Percentiles rank a stretch among this genome's conserved stretches.
Conservation (phyloP, 768 basidiomycete species). For the Polyporus arcularius region DNA sequence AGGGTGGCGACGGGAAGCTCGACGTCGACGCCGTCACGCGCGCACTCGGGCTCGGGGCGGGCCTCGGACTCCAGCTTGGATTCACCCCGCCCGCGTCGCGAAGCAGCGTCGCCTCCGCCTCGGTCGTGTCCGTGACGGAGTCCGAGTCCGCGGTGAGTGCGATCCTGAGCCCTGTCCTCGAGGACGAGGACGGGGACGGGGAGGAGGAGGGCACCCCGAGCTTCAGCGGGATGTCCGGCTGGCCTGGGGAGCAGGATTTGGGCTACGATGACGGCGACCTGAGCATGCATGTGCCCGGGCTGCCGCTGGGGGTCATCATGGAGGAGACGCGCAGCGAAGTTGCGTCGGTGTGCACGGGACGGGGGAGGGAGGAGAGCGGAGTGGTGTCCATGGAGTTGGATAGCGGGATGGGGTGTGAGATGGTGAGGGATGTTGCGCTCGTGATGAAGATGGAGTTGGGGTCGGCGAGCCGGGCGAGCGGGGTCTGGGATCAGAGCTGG, state of each 20-base stretch:
- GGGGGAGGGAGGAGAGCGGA: background rate
- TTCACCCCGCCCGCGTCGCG: background rate
- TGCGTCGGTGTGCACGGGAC: background rate
- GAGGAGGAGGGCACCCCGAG: background rate
- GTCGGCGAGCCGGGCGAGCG: background rate
- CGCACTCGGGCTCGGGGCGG: slow-evolving; percentile 25
- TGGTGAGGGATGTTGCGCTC: background rate
- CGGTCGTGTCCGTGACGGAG: background rate
- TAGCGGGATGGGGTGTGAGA: background rate
- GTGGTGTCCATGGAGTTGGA: background rate
- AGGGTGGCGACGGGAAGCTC: slow-evolving; percentile 23
- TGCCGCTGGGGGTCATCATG: slow-evolving; percentile 27
- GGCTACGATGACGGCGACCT: background rate
- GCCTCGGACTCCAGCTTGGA: background rate
- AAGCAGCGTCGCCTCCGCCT: slow-evolving; percentile 3
- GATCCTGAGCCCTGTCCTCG: background rate
- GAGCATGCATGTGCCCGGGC: slow-evolving; percentile 16
- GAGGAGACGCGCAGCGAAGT: slow-evolving; percentile 28
- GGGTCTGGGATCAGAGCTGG: slow-evolving; percentile 13
- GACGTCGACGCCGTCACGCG: slow-evolving; percentile 31
- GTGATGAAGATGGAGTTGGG: background rate
- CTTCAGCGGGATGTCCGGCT: background rate
- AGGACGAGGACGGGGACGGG: background rate
- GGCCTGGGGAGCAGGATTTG: background rate
- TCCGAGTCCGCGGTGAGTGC: background rate